Evolutionary conservation across 257 asterid genomes (phyloP), one percentile per base, ranked within the genome.

Genomic region (Solanum bulbocastanum): DNA sequence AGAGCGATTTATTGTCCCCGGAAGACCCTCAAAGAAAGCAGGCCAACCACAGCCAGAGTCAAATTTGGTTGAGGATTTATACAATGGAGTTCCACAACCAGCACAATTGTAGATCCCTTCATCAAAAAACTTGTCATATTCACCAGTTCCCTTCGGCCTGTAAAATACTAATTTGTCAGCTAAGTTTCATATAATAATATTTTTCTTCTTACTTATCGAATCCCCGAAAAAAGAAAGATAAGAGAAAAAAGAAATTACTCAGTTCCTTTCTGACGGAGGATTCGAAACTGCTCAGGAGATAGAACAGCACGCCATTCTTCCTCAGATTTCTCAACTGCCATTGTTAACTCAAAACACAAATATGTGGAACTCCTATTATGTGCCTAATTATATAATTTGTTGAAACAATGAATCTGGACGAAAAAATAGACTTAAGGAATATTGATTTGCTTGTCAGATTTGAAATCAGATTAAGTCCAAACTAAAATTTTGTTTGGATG

Each of bases 1-100:
- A 8, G 94, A 68, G 27, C 96, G 94, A 85, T 88, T 91, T 65
- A 94, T 96, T 65, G 95, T 91, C 23, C 96, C 95, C 0, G 96
- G 97, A 3, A 96, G 84, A n/a, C 98, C 97, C 79, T 96, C 93
- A 18, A 92, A 96, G 93, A 96, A 94, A 69, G 98, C 98, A 44
- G 96, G 98, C 98, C 98, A 94, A 15, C 98, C 98, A 73, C 98
- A 96, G 69, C 98, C 98, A 11, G 98, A 96, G 90, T 93, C 86
- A 76, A 91, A 96, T 83, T 95, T 95, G 89, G 98, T 89, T 1
- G 98, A n/a, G 82, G 98, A 96, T 89, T 94, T 95, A 87, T 94
- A 95, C 30, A 95, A 93, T 3, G 95, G 98, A 0, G 95, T 93
- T 42, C 90, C 94, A 78, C 98, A 96, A 23, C 96, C 98, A 14